Evolutionary conservation across 768 basidiomycete genomes (phyloP).

Genomic region (Psilocybe azurescens): DNA sequence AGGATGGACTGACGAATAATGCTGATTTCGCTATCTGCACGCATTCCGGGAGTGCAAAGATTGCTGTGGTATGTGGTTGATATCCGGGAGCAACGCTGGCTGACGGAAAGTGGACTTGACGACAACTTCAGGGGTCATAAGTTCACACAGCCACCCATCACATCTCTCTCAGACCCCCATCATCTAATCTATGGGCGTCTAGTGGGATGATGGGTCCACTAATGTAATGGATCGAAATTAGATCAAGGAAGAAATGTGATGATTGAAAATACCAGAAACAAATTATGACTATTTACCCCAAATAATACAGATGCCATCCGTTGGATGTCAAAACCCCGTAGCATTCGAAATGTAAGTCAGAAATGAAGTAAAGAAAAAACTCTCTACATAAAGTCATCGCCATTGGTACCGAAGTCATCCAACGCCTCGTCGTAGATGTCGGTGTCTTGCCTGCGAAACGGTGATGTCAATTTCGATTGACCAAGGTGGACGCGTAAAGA

Average conservation of each 20-base stretch:
- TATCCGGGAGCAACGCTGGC: no score
- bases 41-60: no score
- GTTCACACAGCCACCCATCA: background rate
- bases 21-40: no score
- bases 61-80: no score
- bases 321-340: background rate
- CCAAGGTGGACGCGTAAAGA: background rate
- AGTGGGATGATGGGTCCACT: background rate
- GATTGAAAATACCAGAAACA: background rate
- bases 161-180: background rate
- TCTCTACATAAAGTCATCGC: constrained; percentile 90
- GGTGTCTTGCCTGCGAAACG: constrained; percentile 70
- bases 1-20: no score
- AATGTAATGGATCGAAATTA: no score
- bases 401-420: constrained; percentile 81
- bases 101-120: no score
- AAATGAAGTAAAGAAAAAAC: background rate
- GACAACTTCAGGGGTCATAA: no score
- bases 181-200: background rate
- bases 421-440: constrained; percentile 84
- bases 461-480: constrained; percentile 17
- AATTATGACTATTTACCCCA: background rate
- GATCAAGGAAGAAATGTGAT: background rate
- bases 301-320: background rate
- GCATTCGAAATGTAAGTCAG: background rate